These are phyloP conservation scores for Gracilaria domingensis DNA, from an alignment of 23 red algal species.

Conservation along the genomic window DNA sequence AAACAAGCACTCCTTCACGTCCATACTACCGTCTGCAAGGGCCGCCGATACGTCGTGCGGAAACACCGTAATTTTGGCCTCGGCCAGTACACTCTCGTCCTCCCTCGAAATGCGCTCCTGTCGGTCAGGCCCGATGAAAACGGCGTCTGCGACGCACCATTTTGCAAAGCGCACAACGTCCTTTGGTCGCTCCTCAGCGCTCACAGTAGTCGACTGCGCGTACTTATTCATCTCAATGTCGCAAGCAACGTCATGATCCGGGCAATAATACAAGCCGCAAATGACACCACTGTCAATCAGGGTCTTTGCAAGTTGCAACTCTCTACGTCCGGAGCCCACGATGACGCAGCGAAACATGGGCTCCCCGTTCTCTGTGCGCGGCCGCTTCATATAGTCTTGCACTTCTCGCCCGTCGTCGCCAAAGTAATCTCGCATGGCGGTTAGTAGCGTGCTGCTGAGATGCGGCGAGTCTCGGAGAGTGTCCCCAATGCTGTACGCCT, in stretches of 20 bases:
- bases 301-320: slow-evolving; percentile 17
- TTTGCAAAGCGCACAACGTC: slow-evolving; percentile 70
- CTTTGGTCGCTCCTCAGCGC: slow-evolving; percentile 7
- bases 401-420: slow-evolving; percentile 78
- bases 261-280: slow-evolving; percentile 69
- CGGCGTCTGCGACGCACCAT: slow-evolving; percentile 70
- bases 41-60: slow-evolving; percentile 64
- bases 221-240: slow-evolving; percentile 49
- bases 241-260: slow-evolving; percentile 43
- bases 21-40: slow-evolving; percentile 59
- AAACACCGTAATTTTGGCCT: slow-evolving; percentile 75
- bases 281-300: slow-evolving; percentile 50
- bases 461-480: slow-evolving; percentile 47
- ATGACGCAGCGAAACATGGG: slow-evolving; percentile 69
- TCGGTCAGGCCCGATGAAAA: slow-evolving; percentile 75
- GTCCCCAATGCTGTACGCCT: slow-evolving; percentile 54
- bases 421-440: slow-evolving; percentile 77
- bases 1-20: slow-evolving; percentile 52
- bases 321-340: slow-evolving; percentile 39
- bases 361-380: slow-evolving; percentile 24
- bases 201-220: slow-evolving; percentile 37
- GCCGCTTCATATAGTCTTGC: slow-evolving; percentile 71
- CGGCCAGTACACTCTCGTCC: slow-evolving; percentile 53
- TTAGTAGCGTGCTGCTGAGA: slow-evolving; percentile 58
- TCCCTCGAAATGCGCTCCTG: slow-evolving; percentile 17